These are phyloP conservation scores for Cladosporium sp. DNA, from an alignment of 2,329 filamentous ascomycete genomes.

Conservation along the genomic window DNA sequence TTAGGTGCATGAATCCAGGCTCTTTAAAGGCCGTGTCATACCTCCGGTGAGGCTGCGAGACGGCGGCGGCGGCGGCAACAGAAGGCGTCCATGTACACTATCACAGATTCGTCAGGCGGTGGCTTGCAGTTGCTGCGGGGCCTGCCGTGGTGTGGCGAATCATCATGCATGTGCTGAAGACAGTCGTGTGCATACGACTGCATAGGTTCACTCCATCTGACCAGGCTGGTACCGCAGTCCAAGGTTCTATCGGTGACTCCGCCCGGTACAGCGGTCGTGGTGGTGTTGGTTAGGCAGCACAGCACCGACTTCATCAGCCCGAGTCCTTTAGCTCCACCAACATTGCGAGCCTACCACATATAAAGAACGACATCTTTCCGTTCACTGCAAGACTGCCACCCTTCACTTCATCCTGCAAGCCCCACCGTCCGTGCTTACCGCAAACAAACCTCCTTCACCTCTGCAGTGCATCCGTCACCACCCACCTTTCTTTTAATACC, in stretches of 20 bases:
- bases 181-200: conserved; percentile 1
- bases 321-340: background rate
- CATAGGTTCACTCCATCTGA: background rate
- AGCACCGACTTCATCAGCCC: background rate
- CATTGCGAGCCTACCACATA: background rate
- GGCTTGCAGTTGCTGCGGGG: conserved; percentile 4
- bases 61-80: background rate
- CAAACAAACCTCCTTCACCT: conserved; percentile 7
- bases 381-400: background rate
- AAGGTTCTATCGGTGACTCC: conserved; percentile 1
- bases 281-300: conserved; percentile 5
- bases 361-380: background rate
- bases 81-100: background rate
- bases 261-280: background rate
- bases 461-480: conserved; percentile 10
- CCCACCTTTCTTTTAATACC: background rate
- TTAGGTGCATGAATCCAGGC: no score
- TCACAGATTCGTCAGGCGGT: conserved; percentile 1
- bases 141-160: background rate
- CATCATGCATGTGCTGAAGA: conserved; percentile 1
- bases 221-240: conserved; percentile 1
- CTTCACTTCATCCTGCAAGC: background rate
- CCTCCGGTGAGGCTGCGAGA: background rate
- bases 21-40: background rate
- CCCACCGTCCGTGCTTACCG: conserved; percentile 10